Evolutionary conservation across 2,329 filamentous ascomycete genomes (phyloP).

Genomic region (Sclerotinia minor): DNA sequence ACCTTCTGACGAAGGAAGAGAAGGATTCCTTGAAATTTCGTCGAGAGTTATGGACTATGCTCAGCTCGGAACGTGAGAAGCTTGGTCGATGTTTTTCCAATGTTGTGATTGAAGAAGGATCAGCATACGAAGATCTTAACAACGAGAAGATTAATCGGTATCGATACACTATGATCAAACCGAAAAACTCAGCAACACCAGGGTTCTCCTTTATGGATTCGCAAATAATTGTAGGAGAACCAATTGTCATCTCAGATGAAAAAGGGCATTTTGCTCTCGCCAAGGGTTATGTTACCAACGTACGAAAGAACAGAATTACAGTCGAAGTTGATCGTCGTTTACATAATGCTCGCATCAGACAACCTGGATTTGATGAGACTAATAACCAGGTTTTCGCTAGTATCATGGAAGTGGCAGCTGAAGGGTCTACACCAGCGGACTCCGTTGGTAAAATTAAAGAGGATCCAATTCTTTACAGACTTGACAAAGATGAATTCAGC

Average conservation of each 20-base stretch:
- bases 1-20: conserved; percentile 90
- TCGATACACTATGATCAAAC: conserved; percentile 80
- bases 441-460: conserved; percentile 54
- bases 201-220: conserved; percentile 88
- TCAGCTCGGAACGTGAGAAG: conserved; percentile 83
- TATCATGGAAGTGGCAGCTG: conserved; percentile 79
- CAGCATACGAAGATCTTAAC: conserved; percentile 66
- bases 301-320: conserved; percentile 73
- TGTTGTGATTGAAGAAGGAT: conserved; percentile 78
- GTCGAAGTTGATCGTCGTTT: conserved; percentile 89
- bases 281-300: conserved; percentile 82
- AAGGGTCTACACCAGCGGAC: conserved; percentile 54
- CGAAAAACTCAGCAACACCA: conserved; percentile 48
- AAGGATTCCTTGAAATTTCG: conserved; percentile 83
- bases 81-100: conserved; percentile 87
- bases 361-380: conserved; percentile 71
- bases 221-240: conserved; percentile 82
- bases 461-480: conserved; percentile 68
- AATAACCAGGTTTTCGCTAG: conserved; percentile 85
- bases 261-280: conserved; percentile 92
- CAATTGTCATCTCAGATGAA: conserved; percentile 95
- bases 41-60: conserved; percentile 93
- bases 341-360: conserved; percentile 78
- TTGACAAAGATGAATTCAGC: conserved; percentile 98
- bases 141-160: conserved; percentile 88